Base-by-base conservation (phyloP, 1,284 basidiomycete species). In the Somion occarium region DNA sequence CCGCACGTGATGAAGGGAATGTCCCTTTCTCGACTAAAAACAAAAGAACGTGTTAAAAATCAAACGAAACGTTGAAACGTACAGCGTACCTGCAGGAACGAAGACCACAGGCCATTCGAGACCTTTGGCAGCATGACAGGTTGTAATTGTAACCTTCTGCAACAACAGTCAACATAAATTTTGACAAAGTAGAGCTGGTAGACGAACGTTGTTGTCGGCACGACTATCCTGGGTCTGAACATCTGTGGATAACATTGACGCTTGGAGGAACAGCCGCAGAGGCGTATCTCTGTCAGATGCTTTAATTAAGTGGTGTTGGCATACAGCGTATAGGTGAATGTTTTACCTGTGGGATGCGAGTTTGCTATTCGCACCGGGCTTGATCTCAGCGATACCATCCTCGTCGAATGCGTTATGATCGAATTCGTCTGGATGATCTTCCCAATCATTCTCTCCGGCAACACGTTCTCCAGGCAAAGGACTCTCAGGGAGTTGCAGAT, bases 21-120 rank as follows among this genome's bases (percentile, higher is more conserved):
- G 80, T 86, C 0, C 86, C 88, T 43, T 82, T 68, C 62, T 93
- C 91, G 11, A 87, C 88, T 88, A 55, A 11, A 38, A 30, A 49
- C 2, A 27, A n/a, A 25, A 30, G 20, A 44, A 44, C 20, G 25
- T 37, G 7, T 23, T 11, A 18, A 27, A 19, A 30, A 24, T 15
- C 1, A 37, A 19, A 7, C n/a, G 12, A 2, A 18, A 23, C 12
- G 25, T 11, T 15, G 11, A 26, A 11, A 15, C 15, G 26, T 20
- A 2, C 9, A 20, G 53, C 67, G 51, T 61, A 83, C 84, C 81
- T 23, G 82, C 79, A 38, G 86, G 85, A n/a, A 92, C 70, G 56
- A 92, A 83, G 1, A 92, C 88, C 3, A 91, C 88, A 0, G 91
- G 91, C 91, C 92, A 97, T 66, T 97, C 93, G 4, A 96, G 74